phyloP scores from a whole-genome alignment of 768 basidiomycete genomes.

The Hygrophoropsis aurantiaca region DNA sequence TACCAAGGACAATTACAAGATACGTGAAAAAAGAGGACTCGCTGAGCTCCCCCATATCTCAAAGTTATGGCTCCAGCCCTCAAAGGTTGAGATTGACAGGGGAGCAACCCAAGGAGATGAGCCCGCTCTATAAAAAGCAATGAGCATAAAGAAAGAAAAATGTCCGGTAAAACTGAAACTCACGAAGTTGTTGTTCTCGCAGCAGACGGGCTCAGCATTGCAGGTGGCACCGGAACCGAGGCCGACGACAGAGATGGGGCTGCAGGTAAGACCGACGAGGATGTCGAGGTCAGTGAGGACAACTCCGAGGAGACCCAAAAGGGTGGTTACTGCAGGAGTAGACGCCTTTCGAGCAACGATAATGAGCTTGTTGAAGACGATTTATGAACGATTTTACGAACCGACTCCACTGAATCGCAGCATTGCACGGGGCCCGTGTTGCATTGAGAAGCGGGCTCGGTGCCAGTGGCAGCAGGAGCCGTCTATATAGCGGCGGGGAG shows the following conservation, averaged over 20 bases:
- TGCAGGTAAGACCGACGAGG: slow-evolving; percentile 3
- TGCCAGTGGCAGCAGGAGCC: neutral
- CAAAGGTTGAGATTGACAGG: slow-evolving; percentile 16
- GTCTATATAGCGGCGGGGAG: no score
- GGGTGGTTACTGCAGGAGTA: no score
- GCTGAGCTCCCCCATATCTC: no score
- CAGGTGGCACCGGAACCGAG: slow-evolving; percentile 20
- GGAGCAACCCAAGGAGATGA: slow-evolving; percentile 16
- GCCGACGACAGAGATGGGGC: slow-evolving; percentile 6
- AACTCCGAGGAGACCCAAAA: neutral
- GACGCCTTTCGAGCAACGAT: neutral
- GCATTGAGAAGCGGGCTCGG: slow-evolving; percentile 3
- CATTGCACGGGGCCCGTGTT: slow-evolving; percentile 10
- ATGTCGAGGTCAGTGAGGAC: slow-evolving; percentile 6
- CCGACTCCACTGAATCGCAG: slow-evolving; percentile 5
- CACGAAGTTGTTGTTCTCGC: slow-evolving; percentile 36
- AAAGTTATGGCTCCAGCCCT: no score
- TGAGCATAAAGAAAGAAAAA: no score
- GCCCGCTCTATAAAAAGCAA: slow-evolving; percentile 8
- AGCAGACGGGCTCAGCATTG: slow-evolving; percentile 35
- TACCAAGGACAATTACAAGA: no score
- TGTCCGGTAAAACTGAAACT: slow-evolving; percentile 9
- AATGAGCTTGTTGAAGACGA: neutral
- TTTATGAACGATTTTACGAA: slow-evolving; percentile 1
- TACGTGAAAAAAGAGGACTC: no score